Evolutionary conservation across 2,329 filamentous ascomycete genomes (phyloP), one percentile per base, ranked within the genome.

Genomic region (Curvularia hawaiiensis): DNA sequence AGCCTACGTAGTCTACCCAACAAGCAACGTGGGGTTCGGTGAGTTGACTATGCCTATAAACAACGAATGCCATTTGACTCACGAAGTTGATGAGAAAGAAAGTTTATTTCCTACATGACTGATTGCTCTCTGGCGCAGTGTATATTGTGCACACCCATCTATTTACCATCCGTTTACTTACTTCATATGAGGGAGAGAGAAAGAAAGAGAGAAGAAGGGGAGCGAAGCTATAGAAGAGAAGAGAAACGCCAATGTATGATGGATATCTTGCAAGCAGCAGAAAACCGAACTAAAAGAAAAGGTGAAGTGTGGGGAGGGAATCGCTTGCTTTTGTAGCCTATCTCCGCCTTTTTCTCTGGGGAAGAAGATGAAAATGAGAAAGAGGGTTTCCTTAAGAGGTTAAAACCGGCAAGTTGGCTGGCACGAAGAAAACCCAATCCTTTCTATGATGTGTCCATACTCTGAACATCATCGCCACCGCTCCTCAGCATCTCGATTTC

Each of bases 391-490:
- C 16, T 38, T 16, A n/a, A 6, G 16, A 9, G 8, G 35, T 38
- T 18, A 2, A 38, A 18, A 10, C 8, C 2, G 3, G 6, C 16
- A 38, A 18, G 16, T 16, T 4, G 3, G 4, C 22, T 24, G 22
- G 22, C 22, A 5, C 12, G 7, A n/a, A 38, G 8, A 38, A n/a
- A 38, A 3, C 18, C 5, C n/a, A 38, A 38, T 18, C 35, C 14
- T 18, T 5, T 38, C 11, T 31, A 62, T n/a, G 67, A 63, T 50
- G 62, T 60, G 59, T 71, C 69, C 69, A 71, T 71, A 16, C 47
- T 28, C 22, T 44, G 44, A 26, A 18, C 16, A 6, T 18, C 47
- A 30, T 69, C 68, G 4, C 47, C 59, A 5, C 47, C 59, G 12
- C 51, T 38, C 45, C 60, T 61, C 54, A 67, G 53, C 28, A 62